Evolutionary conservation across 2,329 filamentous ascomycete species (phyloP).

Genomic region (Talaromyces piceae): DNA sequence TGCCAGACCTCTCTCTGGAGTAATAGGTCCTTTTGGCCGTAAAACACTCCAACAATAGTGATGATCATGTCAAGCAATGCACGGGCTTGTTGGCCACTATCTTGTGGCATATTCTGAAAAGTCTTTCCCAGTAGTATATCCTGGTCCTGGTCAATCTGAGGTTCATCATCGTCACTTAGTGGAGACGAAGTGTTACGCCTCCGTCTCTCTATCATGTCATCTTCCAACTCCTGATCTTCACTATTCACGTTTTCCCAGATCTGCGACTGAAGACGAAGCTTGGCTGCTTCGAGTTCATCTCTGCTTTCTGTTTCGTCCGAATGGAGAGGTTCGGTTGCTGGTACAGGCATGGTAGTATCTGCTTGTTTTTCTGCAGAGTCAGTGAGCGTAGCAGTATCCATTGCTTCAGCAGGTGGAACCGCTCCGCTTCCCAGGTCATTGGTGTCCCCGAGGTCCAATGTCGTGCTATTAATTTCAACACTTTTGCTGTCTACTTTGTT

Average conservation of each 20-base stretch:
- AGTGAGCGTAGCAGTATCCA: background rate
- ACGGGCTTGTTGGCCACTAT: constrained; percentile 29
- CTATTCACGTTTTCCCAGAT: constrained; percentile 16
- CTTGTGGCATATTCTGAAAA: constrained; percentile 26
- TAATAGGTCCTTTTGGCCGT: constrained; percentile 80
- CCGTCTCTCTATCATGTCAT: constrained; percentile 27
- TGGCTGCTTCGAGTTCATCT: constrained; percentile 41
- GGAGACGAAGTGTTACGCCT: constrained; percentile 13
- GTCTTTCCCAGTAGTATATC: background rate
- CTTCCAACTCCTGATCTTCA: constrained; percentile 8
- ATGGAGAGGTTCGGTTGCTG: background rate
- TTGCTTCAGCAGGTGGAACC: background rate
- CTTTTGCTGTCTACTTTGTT: constrained; percentile 36
- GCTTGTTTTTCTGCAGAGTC: background rate
- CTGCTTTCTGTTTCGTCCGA: background rate
- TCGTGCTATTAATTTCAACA: constrained; percentile 25
- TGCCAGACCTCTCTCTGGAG: constrained; percentile 58
- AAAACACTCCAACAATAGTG: constrained; percentile 78
- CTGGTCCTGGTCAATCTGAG: background rate
- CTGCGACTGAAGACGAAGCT: constrained; percentile 39
- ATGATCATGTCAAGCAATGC: constrained; percentile 90
- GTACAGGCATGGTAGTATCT: background rate
- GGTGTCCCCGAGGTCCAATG: constrained; percentile 15
- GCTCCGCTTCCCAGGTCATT: background rate
- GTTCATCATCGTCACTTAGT: background rate